These are phyloP conservation scores for Vinca major DNA, from an alignment of 305 asterid species.

Conservation along the genomic window DNA sequence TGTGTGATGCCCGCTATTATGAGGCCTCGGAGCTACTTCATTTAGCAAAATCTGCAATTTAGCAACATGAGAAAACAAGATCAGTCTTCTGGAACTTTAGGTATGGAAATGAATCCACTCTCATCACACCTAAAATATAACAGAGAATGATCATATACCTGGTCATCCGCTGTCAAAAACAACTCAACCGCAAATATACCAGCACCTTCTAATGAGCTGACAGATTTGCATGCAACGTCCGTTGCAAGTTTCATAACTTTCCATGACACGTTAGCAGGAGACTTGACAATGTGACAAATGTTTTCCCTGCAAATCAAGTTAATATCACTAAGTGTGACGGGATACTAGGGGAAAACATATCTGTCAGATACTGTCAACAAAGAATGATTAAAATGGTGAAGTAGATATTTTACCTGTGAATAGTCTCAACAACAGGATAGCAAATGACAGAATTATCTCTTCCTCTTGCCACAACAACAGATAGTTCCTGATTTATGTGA, in stretches of 20 bases:
- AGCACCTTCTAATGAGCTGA: conserved; percentile 95
- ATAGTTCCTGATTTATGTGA: conserved; percentile 59
- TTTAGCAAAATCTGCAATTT: conserved; percentile 58
- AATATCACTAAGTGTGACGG: not conserved
- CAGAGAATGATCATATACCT: conserved; percentile 39
- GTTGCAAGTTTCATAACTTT: conserved; percentile 63
- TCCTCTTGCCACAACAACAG: conserved; percentile 95
- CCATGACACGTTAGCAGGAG: conserved; percentile 85
- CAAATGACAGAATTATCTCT: conserved; percentile 54
- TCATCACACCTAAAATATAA: not conserved
- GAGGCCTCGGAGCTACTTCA: conserved; percentile 99
- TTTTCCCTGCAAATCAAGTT: conserved; percentile 45
- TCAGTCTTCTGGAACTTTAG: not conserved
- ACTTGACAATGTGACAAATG: conserved; percentile 90
- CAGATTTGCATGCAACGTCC: conserved; percentile 71
- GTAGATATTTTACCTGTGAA: conserved; percentile 47
- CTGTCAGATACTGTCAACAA: not conserved
- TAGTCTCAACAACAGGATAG: conserved; percentile 88
- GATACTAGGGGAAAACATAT: conserved; percentile 5
- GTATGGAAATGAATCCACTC: not conserved
- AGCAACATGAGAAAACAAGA: not conserved
- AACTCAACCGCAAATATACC: conserved; percentile 89
- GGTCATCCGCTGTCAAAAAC: conserved; percentile 82
- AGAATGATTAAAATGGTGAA: not conserved
- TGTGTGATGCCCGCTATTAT: conserved; percentile 89